Percentiles rank a stretch among this genome's conserved stretches.
Conservation (phyloP, 495 filamentous ascomycete species). For the Penicillium parvum region DNA sequence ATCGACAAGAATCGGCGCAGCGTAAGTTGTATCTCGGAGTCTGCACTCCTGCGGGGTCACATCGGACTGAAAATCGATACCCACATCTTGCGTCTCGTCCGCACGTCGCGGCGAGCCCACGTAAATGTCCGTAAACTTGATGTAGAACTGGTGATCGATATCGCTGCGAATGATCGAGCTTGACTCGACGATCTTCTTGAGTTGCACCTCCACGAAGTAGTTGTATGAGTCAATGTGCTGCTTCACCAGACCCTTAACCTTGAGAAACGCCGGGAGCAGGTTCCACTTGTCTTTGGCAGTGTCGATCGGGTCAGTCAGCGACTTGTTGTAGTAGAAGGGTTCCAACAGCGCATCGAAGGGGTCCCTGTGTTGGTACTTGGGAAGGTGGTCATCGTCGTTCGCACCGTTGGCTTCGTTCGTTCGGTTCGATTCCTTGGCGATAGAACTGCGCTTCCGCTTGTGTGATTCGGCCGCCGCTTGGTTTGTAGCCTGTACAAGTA, state of each 20-base stretch:
- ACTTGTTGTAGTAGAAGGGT: conserved; percentile 95
- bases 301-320: conserved; percentile 85
- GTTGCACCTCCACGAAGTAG: conserved; percentile 88
- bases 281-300: conserved; percentile 97
- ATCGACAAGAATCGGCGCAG: conserved; percentile 86
- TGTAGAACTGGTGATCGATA: conserved; percentile 78
- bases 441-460: conserved; percentile 17
- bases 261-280: conserved; percentile 89
- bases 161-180: conserved; percentile 84
- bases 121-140: conserved; percentile 86
- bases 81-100: conserved; percentile 56
- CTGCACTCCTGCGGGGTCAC: conserved; percentile 92
- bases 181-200: conserved; percentile 92
- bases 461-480: conserved; percentile 5
- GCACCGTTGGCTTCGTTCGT: conserved; percentile 3
- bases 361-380: conserved; percentile 36
- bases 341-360: conserved; percentile 83
- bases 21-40: conserved; percentile 91
- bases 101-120: conserved; percentile 72
- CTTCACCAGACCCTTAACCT: conserved; percentile 93
- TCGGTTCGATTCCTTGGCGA: conserved; percentile 12
- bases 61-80: conserved; percentile 51
- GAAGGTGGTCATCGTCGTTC: conserved; percentile 3
- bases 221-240: conserved; percentile 99
- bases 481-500: not conserved